Evolutionary conservation across 2,329 filamentous ascomycete species (phyloP).

Genomic region (Rosellinia necatrix): DNA sequence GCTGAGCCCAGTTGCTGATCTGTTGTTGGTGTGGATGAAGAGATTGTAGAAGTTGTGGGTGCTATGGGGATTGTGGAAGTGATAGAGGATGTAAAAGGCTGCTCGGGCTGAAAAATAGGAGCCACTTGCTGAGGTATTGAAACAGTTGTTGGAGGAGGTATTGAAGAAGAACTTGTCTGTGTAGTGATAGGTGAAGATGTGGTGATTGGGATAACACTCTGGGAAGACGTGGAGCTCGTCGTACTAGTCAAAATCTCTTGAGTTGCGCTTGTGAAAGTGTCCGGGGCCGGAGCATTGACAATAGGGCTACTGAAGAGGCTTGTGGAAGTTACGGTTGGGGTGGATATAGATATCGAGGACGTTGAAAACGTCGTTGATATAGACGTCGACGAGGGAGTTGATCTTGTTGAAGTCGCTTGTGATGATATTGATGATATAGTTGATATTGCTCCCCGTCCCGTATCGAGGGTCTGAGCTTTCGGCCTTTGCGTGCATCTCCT

Average conservation of each 20-base stretch:
- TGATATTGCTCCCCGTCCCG: slow-evolving; percentile 21
- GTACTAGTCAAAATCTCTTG: slow-evolving; percentile 43
- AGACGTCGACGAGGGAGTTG: slow-evolving; percentile 14
- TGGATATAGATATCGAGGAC: slow-evolving; percentile 10
- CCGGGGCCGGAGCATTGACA: background rate
- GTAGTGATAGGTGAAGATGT: slow-evolving; percentile 23
- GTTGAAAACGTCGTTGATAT: slow-evolving; percentile 25
- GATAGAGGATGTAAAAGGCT: background rate
- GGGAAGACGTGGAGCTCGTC: slow-evolving; percentile 41
- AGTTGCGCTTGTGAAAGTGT: slow-evolving; percentile 14
- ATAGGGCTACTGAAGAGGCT: background rate
- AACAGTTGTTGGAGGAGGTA: slow-evolving; percentile 13
- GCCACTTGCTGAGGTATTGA: slow-evolving; percentile 15
- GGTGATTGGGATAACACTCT: slow-evolving; percentile 30
- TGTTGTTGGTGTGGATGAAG: slow-evolving; percentile 21
- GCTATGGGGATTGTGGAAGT: background rate
- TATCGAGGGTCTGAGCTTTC: slow-evolving; percentile 35
- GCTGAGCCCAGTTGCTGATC: slow-evolving; percentile 17
- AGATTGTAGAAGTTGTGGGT: too few relatives aligned
- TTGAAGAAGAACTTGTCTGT: slow-evolving; percentile 21
- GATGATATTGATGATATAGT: slow-evolving; percentile 17
- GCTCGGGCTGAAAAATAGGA: slow-evolving; percentile 5
- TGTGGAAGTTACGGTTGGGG: slow-evolving; percentile 5
- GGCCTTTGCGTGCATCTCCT: slow-evolving; percentile 60
- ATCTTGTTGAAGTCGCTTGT: slow-evolving; percentile 12